phyloP scores from a whole-genome alignment of 306 rosid genomes.

The Prunus campanulata region DNA sequence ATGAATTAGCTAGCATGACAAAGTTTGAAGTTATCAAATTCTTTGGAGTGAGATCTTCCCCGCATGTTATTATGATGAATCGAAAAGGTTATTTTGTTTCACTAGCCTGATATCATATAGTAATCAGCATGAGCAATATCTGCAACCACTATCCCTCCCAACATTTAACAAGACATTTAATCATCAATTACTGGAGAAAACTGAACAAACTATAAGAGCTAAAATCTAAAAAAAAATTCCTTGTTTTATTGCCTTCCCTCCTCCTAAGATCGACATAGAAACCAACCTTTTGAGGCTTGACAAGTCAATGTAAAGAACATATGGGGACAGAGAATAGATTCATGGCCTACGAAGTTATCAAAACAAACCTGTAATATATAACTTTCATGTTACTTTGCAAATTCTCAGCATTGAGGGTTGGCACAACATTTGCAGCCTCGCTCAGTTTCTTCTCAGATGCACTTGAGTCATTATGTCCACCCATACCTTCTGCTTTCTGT shows the following conservation, averaged over 20 bases:
- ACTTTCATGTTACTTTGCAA: slow-evolving; percentile 84
- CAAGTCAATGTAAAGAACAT: neutral
- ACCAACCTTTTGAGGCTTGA: neutral
- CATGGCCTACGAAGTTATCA: neutral
- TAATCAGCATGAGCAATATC: neutral
- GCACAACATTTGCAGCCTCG: slow-evolving; percentile 51
- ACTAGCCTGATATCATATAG: neutral
- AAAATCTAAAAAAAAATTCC: no score
- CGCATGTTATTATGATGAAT: neutral
- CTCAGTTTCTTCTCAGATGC: slow-evolving; percentile 63
- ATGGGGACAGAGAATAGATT: neutral
- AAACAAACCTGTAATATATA: slow-evolving; percentile 82
- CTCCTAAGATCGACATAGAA: neutral
- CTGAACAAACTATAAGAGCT: no score
- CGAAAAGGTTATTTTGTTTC: neutral
- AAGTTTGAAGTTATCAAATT: neutral
- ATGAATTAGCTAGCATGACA: neutral
- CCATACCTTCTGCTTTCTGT: slow-evolving; percentile 48
- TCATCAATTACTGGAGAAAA: neutral
- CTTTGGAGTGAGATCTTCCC: neutral
- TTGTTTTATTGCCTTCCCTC: no score
- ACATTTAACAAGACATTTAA: neutral
- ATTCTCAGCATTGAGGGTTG: slow-evolving; percentile 80
- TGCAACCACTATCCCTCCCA: neutral
- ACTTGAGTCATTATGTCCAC: slow-evolving; percentile 52